phyloP scores from a whole-genome alignment of 345 rosid genomes.

The Nasturtium officinale region DNA sequence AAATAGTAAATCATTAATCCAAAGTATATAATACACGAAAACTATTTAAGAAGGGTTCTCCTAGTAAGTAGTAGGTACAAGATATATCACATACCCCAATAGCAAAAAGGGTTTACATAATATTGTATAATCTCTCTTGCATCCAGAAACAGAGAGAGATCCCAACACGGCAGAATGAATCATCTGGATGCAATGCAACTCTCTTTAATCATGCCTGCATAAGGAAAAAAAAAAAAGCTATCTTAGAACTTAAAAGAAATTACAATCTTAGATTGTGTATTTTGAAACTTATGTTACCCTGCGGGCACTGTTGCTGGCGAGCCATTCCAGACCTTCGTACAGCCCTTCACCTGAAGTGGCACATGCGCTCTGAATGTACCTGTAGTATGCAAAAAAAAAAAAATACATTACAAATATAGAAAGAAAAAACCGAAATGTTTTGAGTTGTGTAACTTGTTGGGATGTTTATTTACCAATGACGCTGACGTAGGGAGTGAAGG shows the following conservation, averaged over 20 bases:
- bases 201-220: slow-evolving; percentile 31
- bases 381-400: slow-evolving; percentile 28
- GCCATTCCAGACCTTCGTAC: slow-evolving; percentile 84
- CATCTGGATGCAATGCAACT: slow-evolving; percentile 21
- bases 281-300: slow-evolving; percentile 48
- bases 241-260: not conserved
- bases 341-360: slow-evolving; percentile 83
- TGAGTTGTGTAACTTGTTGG: not conserved
- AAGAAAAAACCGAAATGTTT: not conserved
- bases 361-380: slow-evolving; percentile 88
- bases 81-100: slow-evolving; percentile 22
- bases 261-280: not conserved
- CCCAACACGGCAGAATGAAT: slow-evolving; percentile 3
- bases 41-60: slow-evolving; percentile 17
- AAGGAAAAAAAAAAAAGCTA: not conserved
- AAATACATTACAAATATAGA: not conserved
- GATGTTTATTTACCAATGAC: slow-evolving; percentile 60
- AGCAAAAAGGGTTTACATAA: slow-evolving; percentile 28
- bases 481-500: slow-evolving; percentile 81
- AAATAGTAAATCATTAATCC: slow-evolving; percentile 12
- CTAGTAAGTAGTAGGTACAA: slow-evolving; percentile 29
- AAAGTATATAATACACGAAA: slow-evolving; percentile 27
- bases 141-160: slow-evolving; percentile 10
- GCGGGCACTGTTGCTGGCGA: slow-evolving; percentile 74
- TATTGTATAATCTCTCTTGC: slow-evolving; percentile 35